Evolutionary conservation across 192 early-diverging fungal genomes (phyloP).

Genomic region (Coemansia sp.): DNA sequence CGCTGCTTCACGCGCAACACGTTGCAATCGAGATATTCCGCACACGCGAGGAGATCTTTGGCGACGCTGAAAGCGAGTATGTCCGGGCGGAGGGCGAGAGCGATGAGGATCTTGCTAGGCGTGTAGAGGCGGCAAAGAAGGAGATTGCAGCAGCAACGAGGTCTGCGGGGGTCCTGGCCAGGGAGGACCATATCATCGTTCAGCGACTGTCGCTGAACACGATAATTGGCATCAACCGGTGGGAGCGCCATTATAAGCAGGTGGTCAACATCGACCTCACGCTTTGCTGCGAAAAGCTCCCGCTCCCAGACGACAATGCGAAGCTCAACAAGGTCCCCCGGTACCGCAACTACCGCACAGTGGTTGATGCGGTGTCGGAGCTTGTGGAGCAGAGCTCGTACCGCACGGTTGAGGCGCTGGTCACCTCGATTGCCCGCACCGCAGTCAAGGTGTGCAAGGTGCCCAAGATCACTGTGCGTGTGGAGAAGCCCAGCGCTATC

Average conservation of each 20-base stretch:
- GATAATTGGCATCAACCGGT: slow-evolving; percentile 93
- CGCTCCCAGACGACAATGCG: slow-evolving; percentile 4
- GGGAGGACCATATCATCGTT: slow-evolving; percentile 82
- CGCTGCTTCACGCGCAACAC: slow-evolving; percentile 85
- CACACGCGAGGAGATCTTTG: slow-evolving; percentile 59
- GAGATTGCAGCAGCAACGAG: slow-evolving; percentile 41
- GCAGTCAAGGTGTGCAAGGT: slow-evolving; percentile 79
- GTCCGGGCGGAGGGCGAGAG: slow-evolving; percentile 9
- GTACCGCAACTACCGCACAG: slow-evolving; percentile 86
- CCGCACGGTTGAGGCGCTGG: slow-evolving; percentile 95
- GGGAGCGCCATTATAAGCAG: slow-evolving; percentile 96
- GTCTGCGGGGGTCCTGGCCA: slow-evolving; percentile 42
- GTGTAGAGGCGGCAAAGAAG: slow-evolving; percentile 1
- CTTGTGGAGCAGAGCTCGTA: slow-evolving; percentile 85
- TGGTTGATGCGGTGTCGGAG: slow-evolving; percentile 75
- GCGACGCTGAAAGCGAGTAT: slow-evolving; percentile 27
- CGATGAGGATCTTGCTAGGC: slow-evolving; percentile 12
- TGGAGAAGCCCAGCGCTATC: slow-evolving; percentile 95
- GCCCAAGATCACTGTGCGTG: slow-evolving; percentile 81
- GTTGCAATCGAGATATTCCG: slow-evolving; percentile 89
- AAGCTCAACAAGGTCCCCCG: slow-evolving; percentile 64
- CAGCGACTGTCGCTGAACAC: slow-evolving; percentile 74
- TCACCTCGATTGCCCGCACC: slow-evolving; percentile 74
- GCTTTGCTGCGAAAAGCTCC: slow-evolving; percentile 29
- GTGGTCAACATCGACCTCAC: slow-evolving; percentile 76